Evolutionary conservation across 2,329 filamentous ascomycete species (phyloP).

Genomic region (Ophiostoma ulmi): DNA sequence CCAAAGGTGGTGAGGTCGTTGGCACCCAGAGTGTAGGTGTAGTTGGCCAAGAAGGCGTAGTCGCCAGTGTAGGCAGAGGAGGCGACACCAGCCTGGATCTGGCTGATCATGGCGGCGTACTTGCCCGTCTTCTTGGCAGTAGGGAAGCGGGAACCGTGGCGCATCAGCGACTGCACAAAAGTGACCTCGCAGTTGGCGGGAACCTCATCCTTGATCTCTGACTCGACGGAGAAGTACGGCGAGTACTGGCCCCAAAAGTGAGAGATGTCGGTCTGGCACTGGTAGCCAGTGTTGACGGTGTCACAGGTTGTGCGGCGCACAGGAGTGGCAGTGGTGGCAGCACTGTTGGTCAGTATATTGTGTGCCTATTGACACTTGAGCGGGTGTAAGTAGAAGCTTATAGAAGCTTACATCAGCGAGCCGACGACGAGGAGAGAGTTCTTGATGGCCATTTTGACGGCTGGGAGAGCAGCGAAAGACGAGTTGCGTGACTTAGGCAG

Average conservation of each 20-base stretch:
- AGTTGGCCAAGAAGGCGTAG: conserved; percentile 68
- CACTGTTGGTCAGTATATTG: neutral
- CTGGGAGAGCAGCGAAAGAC: neutral
- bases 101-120: conserved; percentile 60
- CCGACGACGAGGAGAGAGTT: neutral
- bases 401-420: neutral
- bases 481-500: neutral
- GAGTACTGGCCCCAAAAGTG: conserved; percentile 84
- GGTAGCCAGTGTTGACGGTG: conserved; percentile 52
- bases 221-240: conserved; percentile 72
- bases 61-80: conserved; percentile 51
- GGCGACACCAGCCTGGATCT: conserved; percentile 63
- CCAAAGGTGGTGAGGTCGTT: conserved; percentile 59
- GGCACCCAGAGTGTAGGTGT: conserved; percentile 58
- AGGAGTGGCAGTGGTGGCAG: neutral
- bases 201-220: conserved; percentile 36
- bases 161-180: conserved; percentile 71
- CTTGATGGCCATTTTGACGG: conserved; percentile 8
- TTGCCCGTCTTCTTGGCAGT: conserved; percentile 54
- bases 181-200: conserved; percentile 65
- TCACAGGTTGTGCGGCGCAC: conserved; percentile 40
- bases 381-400: neutral
- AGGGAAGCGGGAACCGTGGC: conserved; percentile 71
- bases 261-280: conserved; percentile 56
- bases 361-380: too few relatives aligned